Evolutionary conservation across 345 rosid genomes (phyloP).

Genomic region (Litchi chinensis): DNA sequence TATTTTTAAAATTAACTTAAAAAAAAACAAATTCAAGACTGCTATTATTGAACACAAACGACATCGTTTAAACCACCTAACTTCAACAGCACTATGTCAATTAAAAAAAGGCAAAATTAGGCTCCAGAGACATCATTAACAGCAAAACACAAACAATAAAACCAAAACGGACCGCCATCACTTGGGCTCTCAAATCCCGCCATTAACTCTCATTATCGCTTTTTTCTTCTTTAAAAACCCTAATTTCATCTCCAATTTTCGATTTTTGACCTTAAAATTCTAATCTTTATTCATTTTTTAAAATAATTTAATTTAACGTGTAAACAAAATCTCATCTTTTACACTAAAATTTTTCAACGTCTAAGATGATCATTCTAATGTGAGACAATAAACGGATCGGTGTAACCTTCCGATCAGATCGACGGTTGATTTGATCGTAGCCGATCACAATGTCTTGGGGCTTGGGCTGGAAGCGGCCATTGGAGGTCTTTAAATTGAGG

Average conservation of each 20-base stretch:
- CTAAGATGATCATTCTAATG: background rate
- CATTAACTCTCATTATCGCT: background rate
- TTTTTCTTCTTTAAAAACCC: background rate
- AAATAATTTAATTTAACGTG: no score
- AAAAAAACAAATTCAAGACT: no score
- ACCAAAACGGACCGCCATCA: background rate
- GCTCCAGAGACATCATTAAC: background rate
- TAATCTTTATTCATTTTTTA: background rate
- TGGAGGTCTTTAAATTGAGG: constrained; percentile 74
- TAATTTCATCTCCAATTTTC: background rate
- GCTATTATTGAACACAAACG: no score
- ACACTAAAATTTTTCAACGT: background rate
- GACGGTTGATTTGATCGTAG: background rate
- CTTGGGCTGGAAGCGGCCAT: constrained; percentile 91
- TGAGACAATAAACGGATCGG: background rate
- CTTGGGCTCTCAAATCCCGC: background rate
- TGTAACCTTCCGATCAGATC: constrained; percentile 35
- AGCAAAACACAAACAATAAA: background rate
- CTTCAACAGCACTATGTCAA: no score
- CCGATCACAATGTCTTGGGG: constrained; percentile 88
- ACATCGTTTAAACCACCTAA: no score
- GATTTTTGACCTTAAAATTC: background rate
- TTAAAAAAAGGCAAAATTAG: no score
- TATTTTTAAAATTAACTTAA: no score
- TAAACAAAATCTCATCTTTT: no score